Base-by-base conservation (phyloP, 805 yeast species). In the Soucietia sequanensis region DNA sequence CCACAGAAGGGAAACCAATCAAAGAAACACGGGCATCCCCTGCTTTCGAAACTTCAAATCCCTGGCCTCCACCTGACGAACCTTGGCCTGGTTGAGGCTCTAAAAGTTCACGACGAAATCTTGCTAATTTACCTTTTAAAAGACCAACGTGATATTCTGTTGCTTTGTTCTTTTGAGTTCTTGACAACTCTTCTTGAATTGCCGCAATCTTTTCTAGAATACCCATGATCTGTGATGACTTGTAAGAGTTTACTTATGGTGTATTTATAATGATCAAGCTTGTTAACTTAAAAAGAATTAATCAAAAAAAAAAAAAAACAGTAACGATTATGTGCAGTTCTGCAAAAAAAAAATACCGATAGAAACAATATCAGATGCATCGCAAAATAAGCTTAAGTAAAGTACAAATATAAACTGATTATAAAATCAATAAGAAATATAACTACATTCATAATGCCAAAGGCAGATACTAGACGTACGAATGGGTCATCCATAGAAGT, bases 1-100 rank as follows among this genome's bases (percentile, higher is more conserved):
- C 99, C 16, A 93, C 99, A 1, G 97, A 90, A 12, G 99, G 99
- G 59, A 90, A 91, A 20, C 99, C 99, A 61, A 93, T 90, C 35
- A 91, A 69, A 13, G 95, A 95, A 2, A 88, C 95, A 48, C 99
- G 75, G 0, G 98, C 97, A 70, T 91, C 97, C 25, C 98, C 98
- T 30, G 93, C 83, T 60, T 93, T 91, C 28, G 88, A 80, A 2
- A 91, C 97, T 62, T 93, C 99, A 58, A 91, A 91, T 1, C 95
- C 95, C 37, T 80, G 82, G 2, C 95, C 95, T 37, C 78, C 78
- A 8, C 88, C 88, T 17, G 80, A 74, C 11, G 84, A 73, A 3
- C 82, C 76, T 17, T 80, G 73, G 0, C 88, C 87, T 1, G 91
- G 83, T 27, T 86, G 82, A 5, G 97, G 98, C 46, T 90, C 97